A percentile compares a stretch with the other conserved stretches of the same genome.
Conservation (phyloP, 139 green algal genomes). For the Chlamydomonas applanata region DNA sequence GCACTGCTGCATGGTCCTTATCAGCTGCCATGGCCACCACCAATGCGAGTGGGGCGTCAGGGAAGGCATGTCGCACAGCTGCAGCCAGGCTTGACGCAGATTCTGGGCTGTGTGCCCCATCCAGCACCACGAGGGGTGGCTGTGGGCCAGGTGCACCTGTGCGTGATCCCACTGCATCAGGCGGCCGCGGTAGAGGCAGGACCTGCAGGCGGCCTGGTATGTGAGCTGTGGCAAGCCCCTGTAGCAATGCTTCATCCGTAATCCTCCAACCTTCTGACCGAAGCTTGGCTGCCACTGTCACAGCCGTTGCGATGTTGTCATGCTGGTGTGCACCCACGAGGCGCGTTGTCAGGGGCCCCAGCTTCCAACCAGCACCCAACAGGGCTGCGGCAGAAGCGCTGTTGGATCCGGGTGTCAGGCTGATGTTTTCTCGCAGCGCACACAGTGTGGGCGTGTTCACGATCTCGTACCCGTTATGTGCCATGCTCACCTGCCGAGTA, state of each 20-base stretch:
- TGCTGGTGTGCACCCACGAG: slow-evolving; percentile 70
- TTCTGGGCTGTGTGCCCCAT: slow-evolving; percentile 76
- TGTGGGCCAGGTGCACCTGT: neutral
- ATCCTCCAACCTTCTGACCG: slow-evolving; percentile 29
- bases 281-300: slow-evolving; percentile 50
- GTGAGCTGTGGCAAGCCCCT: slow-evolving; percentile 40
- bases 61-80: slow-evolving; percentile 51
- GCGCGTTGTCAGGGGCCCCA: too few species aligned
- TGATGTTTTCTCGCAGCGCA: neutral
- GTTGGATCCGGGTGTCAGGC: neutral
- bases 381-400: slow-evolving; percentile 22
- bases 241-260: slow-evolving; percentile 21
- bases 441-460: neutral
- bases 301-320: slow-evolving; percentile 65
- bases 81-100: slow-evolving; percentile 58
- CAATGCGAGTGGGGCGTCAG: slow-evolving; percentile 48
- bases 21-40: slow-evolving; percentile 81
- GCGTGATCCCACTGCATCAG: neutral
- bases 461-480: too few species aligned
- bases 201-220: slow-evolving; percentile 78
- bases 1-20: slow-evolving; percentile 68
- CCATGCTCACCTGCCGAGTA: too few species aligned
- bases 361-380: too few species aligned
- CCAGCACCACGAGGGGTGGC: slow-evolving; percentile 54
- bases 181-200: neutral